These are phyloP conservation scores for Asterochloris sp. DNA, from an alignment of 139 green algal species.

Conservation along the genomic window DNA sequence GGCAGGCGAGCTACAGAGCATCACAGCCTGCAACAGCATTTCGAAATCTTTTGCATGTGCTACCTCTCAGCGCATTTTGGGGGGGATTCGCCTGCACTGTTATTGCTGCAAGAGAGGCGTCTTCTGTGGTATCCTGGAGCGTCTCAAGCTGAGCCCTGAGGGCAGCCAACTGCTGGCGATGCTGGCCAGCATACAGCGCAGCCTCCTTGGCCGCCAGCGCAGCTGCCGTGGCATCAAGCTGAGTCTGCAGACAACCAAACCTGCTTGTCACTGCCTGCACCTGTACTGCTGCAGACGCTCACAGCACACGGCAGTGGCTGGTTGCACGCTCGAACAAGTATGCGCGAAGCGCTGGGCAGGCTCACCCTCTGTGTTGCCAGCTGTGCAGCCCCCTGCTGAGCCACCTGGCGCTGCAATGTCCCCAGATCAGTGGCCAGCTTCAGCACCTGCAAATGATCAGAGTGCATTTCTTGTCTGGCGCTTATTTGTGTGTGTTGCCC, in stretches of 20 bases:
- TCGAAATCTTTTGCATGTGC: background rate
- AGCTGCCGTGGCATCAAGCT: constrained; percentile 28
- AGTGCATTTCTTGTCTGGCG: background rate
- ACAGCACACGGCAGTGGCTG: background rate
- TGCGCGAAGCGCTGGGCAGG: background rate
- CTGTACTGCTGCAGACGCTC: background rate
- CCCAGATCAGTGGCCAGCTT: constrained; percentile 39
- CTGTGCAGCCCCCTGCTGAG: constrained; percentile 21
- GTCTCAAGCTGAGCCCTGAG: constrained; percentile 26
- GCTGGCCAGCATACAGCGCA: constrained; percentile 7
- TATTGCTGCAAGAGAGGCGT: background rate
- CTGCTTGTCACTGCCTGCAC: background rate
- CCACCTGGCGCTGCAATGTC: constrained; percentile 34
- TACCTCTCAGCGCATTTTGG: background rate
- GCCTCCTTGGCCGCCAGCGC: constrained; percentile 27
- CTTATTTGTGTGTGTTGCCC: background rate
- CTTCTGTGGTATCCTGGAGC: constrained; percentile 16
- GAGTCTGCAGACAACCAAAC: constrained; percentile 10
- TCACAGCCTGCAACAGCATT: background rate
- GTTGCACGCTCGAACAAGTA: background rate
- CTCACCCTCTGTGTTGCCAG: background rate
- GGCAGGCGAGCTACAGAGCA: background rate
- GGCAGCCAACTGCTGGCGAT: constrained; percentile 19
- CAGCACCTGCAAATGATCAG: constrained; percentile 18
- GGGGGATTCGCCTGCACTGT: background rate